Percentiles rank a stretch among this genome's conserved stretches.
phyloP scores from a whole-genome alignment of 371 early-diverging fungal species.

The Mucor lusitanicus region DNA sequence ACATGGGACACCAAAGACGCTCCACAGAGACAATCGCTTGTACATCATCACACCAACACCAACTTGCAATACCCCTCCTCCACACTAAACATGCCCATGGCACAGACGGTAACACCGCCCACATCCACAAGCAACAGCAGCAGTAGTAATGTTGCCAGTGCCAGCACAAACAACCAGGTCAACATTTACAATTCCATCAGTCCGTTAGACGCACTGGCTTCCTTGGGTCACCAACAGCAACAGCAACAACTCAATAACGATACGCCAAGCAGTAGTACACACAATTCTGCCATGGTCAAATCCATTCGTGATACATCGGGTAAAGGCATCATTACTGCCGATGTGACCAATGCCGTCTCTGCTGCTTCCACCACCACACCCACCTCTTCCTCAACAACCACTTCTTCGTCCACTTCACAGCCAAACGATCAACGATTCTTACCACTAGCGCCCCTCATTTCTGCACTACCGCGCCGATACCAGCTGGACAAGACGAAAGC shows the following conservation, averaged over 20 bases:
- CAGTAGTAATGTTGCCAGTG: conserved; percentile 1
- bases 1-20: conserved; percentile 27
- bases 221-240: conserved; percentile 30
- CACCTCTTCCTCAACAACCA: not conserved
- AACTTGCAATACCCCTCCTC: conserved; percentile 42
- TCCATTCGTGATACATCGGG: not conserved
- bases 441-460: conserved; percentile 13
- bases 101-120: conserved; percentile 30
- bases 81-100: conserved; percentile 42
- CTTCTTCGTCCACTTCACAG: not conserved
- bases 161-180: not conserved
- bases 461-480: conserved; percentile 40
- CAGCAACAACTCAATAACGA: not conserved
- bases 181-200: conserved; percentile 37
- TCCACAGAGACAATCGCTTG: conserved; percentile 5
- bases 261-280: conserved; percentile 9
- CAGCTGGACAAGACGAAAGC: conserved; percentile 24
- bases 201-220: conserved; percentile 43
- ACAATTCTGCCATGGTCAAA: conserved; percentile 6
- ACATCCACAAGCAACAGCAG: conserved; percentile 7
- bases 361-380: not conserved
- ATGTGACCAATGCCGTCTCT: not conserved
- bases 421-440: conserved; percentile 4
- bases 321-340: not conserved
- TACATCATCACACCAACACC: conserved; percentile 24